Conservation (phyloP, 2,329 filamentous ascomycete genomes). For the Monilinia laxa region DNA sequence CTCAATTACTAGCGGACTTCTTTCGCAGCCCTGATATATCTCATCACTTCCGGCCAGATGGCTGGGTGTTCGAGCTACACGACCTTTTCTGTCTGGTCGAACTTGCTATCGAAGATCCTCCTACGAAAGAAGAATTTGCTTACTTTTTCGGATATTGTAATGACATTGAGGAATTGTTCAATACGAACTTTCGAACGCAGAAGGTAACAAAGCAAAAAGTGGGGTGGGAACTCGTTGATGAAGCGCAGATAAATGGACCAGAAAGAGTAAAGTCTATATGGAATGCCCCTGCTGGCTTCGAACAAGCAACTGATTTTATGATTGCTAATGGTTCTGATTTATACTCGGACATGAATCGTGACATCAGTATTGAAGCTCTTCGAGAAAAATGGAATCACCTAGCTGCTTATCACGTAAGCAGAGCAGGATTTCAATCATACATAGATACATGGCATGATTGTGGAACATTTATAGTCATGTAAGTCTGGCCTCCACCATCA, state of each 20-base stretch:
- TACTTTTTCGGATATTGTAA: slow-evolving; percentile 4
- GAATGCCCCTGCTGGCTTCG: not conserved
- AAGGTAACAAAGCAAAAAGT: not conserved
- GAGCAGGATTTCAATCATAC: not conserved
- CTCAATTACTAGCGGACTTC: not conserved
- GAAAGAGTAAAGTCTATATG: not conserved
- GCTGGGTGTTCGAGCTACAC: not conserved
- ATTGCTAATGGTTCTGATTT: not conserved
- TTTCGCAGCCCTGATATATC: slow-evolving; percentile 12
- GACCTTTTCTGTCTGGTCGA: not conserved
- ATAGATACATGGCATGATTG: slow-evolving; percentile 4
- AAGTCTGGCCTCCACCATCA: not conserved
- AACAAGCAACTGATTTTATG: not conserved
- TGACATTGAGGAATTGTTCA: not conserved
- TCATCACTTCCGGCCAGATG: not conserved
- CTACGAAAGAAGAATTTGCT: not conserved
- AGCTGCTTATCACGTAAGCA: not conserved
- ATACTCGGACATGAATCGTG: not conserved
- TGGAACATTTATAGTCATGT: slow-evolving; percentile 1
- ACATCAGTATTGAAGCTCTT: not conserved
- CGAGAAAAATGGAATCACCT: not conserved
- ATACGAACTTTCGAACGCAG: not conserved
- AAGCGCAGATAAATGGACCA: not conserved
- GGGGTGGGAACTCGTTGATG: slow-evolving; percentile 5
- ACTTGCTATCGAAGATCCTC: not conserved